phyloP scores from a whole-genome alignment of 2,329 filamentous ascomycete genomes.

The Fusarium albidum region DNA sequence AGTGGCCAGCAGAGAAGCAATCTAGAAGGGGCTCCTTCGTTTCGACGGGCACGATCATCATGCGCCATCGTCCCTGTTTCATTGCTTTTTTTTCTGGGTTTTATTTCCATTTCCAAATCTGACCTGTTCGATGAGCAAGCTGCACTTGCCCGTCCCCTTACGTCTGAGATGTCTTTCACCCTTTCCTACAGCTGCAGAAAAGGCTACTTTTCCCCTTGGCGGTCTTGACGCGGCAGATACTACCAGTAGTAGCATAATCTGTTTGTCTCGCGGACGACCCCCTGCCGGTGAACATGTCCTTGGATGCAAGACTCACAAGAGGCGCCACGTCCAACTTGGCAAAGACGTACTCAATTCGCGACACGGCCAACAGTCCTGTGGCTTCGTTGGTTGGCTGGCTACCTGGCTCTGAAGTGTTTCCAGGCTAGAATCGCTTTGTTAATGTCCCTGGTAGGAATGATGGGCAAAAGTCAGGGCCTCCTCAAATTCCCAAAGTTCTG shows the following conservation, averaged over 20 bases:
- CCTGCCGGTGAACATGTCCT: too few relatives aligned
- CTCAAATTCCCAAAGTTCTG: background rate
- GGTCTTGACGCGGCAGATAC: too few relatives aligned
- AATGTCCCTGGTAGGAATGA: too few relatives aligned
- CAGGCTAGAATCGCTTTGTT: too few relatives aligned
- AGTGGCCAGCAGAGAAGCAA: slow-evolving; percentile 32
- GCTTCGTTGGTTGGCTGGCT: slow-evolving; percentile 10
- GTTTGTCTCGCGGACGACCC: background rate
- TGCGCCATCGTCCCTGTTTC: slow-evolving; percentile 16
- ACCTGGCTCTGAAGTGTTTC: background rate
- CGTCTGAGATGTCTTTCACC: background rate
- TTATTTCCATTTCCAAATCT: background rate
- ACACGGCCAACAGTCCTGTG: slow-evolving; percentile 10
- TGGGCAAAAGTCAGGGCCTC: too few relatives aligned
- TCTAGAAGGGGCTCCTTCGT: slow-evolving; percentile 36
- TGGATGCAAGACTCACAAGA: slow-evolving; percentile 9
- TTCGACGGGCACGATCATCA: slow-evolving; percentile 19
- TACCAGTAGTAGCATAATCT: background rate
- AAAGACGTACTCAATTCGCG: slow-evolving; percentile 14
- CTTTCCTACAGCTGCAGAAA: background rate
- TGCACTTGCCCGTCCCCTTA: slow-evolving; percentile 2
- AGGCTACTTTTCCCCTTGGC: too few relatives aligned
- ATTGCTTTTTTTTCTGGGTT: slow-evolving; percentile 31
- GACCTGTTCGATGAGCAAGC: slow-evolving; percentile 19
- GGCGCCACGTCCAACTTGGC: slow-evolving; percentile 10